These are phyloP conservation scores for Brassica nigra DNA, from an alignment of 345 rosid genomes.

Conservation along the genomic window DNA sequence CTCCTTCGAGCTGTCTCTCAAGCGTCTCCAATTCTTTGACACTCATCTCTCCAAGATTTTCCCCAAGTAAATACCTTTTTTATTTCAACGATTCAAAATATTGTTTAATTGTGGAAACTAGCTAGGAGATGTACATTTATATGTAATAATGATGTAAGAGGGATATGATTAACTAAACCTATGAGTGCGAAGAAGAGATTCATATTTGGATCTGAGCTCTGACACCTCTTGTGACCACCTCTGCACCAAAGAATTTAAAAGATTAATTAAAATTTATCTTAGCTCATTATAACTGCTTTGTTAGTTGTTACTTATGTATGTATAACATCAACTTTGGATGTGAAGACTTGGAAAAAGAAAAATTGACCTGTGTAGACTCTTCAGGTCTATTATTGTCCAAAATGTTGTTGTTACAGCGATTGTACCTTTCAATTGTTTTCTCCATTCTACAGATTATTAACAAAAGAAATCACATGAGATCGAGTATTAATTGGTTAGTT, in stretches of 20 bases:
- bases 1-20: constrained; percentile 79
- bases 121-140: neutral
- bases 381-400: constrained; percentile 50
- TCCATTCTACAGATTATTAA: constrained; percentile 41
- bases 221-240: constrained; percentile 68
- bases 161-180: constrained; percentile 45
- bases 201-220: constrained; percentile 64
- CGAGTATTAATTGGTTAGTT: neutral
- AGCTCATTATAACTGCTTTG: neutral
- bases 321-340: constrained; percentile 43
- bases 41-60: constrained; percentile 69
- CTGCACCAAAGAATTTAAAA: constrained; percentile 37
- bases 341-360: constrained; percentile 37
- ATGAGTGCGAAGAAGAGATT: constrained; percentile 72
- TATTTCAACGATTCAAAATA: neutral
- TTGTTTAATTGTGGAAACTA: neutral
- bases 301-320: neutral
- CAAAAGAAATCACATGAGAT: neutral
- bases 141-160: neutral
- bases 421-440: constrained; percentile 68
- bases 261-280: neutral
- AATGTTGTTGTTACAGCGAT: constrained; percentile 53
- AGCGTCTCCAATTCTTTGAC: constrained; percentile 67
- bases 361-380: constrained; percentile 62
- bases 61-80: constrained; percentile 71